phyloP scores from a whole-genome alignment of 2,329 filamentous ascomycete species.

The Lasiodiplodia gonubiensis region DNA sequence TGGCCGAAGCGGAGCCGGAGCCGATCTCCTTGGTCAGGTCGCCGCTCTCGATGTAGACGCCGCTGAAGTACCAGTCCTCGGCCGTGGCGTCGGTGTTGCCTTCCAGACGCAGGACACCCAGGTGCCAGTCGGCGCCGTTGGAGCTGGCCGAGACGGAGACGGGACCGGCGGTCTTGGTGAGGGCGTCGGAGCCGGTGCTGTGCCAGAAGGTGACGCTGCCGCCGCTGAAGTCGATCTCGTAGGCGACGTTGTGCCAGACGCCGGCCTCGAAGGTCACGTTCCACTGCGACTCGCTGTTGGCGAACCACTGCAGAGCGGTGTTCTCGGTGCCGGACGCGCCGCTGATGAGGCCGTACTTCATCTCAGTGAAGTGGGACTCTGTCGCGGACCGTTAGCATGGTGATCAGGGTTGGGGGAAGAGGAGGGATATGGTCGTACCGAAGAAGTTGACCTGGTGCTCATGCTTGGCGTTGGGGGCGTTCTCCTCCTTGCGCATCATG shows the following conservation, averaged over 20 bases:
- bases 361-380: slow-evolving; percentile 75
- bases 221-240: slow-evolving; percentile 71
- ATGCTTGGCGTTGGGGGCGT: slow-evolving; percentile 65
- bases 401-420: not conserved
- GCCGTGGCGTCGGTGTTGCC: slow-evolving; percentile 58
- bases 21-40: slow-evolving; percentile 37
- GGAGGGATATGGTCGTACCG: not conserved
- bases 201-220: slow-evolving; percentile 72
- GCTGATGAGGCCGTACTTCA: slow-evolving; percentile 70
- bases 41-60: slow-evolving; percentile 72
- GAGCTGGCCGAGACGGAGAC: slow-evolving; percentile 66
- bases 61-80: slow-evolving; percentile 75
- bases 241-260: slow-evolving; percentile 77
- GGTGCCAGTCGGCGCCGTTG: slow-evolving; percentile 74
- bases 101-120: slow-evolving; percentile 70
- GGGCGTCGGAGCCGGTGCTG: slow-evolving; percentile 66
- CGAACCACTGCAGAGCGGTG: slow-evolving; percentile 68
- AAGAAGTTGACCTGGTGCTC: slow-evolving; percentile 70
- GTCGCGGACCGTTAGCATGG: slow-evolving; percentile 41
- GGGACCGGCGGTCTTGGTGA: slow-evolving; percentile 65
- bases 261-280: slow-evolving; percentile 65
- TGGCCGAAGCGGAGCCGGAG: slow-evolving; percentile 5
- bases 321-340: slow-evolving; percentile 57
- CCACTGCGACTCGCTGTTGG: slow-evolving; percentile 67
- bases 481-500: slow-evolving; percentile 64